Evolutionary conservation across 2,329 filamentous ascomycete species (phyloP), one percentile per base, ranked within the genome.

Genomic region (Colletotrichum falcatum): DNA sequence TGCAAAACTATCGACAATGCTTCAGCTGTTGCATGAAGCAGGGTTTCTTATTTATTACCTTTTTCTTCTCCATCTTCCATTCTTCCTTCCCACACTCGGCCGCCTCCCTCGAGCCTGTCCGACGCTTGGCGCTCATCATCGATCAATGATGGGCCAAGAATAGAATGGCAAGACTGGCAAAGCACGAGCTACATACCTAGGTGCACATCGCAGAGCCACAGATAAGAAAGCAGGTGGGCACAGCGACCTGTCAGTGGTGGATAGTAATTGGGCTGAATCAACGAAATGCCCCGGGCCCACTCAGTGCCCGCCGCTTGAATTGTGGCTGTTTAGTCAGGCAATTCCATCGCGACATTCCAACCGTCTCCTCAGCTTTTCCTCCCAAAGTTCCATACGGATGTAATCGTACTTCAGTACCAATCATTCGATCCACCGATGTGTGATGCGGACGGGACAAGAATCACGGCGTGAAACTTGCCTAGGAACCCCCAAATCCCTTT

Each of bases 211-310:
- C 16, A 67, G 65, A 55, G 46, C 54, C 28, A 67, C 60, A 65
- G 69, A 71, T 71, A 71, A 71, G 59, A 58, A 16, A 44, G 42
- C 23, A 58, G 49, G 46, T 59, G 55, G 67, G 58, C 51, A 51
- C 33, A 58, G 26, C 37, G 48, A 56, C 53, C 39, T 66, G 61
- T 64, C 44, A 71, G 62, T 70, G 56, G 71, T 65, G 69, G 46
- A 65, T 42, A 65, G 61, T 73, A 73, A 72, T 70, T 70, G 72
- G 59, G 63, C 65, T 73, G 61, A 72, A 72, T 74, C 70, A 73
- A 73, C 54, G 63, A 74, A 70, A 70, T 69, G 42, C 56, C 49
- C 68, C 30, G 28, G 62, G 35, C 39, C 75, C 68, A 78, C 67
- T 65, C 69, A 42, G 64, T 37, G 42, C 35, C 30, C 65, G 33